Conservation (phyloP, 768 basidiomycete genomes). For the Hemileccinum impolitum region DNA sequence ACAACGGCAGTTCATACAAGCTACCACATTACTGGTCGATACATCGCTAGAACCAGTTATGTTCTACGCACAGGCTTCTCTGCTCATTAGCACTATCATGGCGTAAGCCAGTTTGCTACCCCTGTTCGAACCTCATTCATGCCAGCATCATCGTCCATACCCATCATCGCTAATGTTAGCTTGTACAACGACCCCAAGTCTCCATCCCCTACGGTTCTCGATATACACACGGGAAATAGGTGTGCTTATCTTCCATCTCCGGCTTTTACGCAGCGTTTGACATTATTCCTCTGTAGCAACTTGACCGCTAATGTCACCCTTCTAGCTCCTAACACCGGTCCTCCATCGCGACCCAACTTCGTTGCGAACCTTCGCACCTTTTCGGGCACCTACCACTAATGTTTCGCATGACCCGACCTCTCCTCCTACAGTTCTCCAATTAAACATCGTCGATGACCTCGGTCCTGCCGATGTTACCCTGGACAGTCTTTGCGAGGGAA, state of each 20-base stretch:
- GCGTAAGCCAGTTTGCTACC: constrained; percentile 40
- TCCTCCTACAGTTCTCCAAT: constrained; percentile 36
- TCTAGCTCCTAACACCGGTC: constrained; percentile 19
- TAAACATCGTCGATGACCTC: constrained; percentile 51
- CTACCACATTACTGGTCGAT: constrained; percentile 46
- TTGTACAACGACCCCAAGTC: constrained; percentile 38
- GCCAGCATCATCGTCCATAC: constrained; percentile 24
- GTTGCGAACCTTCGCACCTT: constrained; percentile 50
- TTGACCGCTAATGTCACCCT: constrained; percentile 41
- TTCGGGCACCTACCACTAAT: constrained; percentile 46
- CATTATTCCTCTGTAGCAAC: constrained; percentile 29
- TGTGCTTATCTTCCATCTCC: constrained; percentile 11
- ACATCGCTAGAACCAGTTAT: constrained; percentile 51
- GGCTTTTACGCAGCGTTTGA: background rate
- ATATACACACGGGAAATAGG: constrained; percentile 47
- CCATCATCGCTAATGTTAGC: constrained; percentile 49
- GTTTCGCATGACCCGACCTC: constrained; percentile 42
- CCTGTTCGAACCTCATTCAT: constrained; percentile 1
- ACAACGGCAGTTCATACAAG: constrained; percentile 45
- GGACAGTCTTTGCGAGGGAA: constrained; percentile 51
- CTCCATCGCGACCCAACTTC: constrained; percentile 40
- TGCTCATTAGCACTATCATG: constrained; percentile 55
- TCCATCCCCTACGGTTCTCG: constrained; percentile 39
- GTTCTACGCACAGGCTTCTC: constrained; percentile 46
- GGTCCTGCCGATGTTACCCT: constrained; percentile 47